Base-by-base conservation (phyloP, 2,329 filamentous ascomycete species). In the Alternaria metachromatica region DNA sequence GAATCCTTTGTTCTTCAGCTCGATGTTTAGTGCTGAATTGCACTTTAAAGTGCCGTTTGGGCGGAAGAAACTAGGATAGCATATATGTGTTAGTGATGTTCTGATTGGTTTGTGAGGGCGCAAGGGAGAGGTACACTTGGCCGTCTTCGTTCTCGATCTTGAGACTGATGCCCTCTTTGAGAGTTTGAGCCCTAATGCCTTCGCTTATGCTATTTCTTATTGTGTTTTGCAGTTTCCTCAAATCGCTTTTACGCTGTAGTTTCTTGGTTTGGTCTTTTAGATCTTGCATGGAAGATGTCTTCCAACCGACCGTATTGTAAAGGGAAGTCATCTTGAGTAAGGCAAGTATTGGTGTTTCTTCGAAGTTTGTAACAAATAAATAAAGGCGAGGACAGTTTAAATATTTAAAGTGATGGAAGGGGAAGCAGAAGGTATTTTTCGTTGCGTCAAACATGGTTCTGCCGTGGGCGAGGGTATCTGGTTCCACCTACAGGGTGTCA, bases 111-210 rank as follows among this genome's bases (percentile, higher is more conserved):
- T 1, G n/a, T 41, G 37, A 41, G 37, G 1, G 1, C 11, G 37
- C 2, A 3, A 41, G 37, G 37, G n/a, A 0, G 18, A 41, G 3
- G 9, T 41, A 41, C 37, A 41, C 37, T 18, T 3, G 15, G 5
- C 37, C 37, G 37, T 41, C n/a, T 41, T 41, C 37, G 15, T 41
- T 41, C n/a, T 41, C 37, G 37, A 41, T 41, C 37, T 41, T 41
- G n/a, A 41, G 9, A 18, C 15, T 41, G 37, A 41, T 5, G n/a
- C 37, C 37, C 3, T 41, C 37, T 41, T 11, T 18, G n/a, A 41
- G 9, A 18, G 37, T 41, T 0, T 18, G 0, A 0, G 37, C 37
- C 1, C 37, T 41, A 0, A 41, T 41, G n/a, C 33, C 0, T 0
- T 41, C 33, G 1, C 33, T 41, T 41, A 41, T 18, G 15, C 33